A percentile compares a stretch with the other conserved stretches of the same genome.
These are phyloP conservation scores for Nicotiana noctiflora DNA, from an alignment of 257 asterid species.

Conservation along the genomic window DNA sequence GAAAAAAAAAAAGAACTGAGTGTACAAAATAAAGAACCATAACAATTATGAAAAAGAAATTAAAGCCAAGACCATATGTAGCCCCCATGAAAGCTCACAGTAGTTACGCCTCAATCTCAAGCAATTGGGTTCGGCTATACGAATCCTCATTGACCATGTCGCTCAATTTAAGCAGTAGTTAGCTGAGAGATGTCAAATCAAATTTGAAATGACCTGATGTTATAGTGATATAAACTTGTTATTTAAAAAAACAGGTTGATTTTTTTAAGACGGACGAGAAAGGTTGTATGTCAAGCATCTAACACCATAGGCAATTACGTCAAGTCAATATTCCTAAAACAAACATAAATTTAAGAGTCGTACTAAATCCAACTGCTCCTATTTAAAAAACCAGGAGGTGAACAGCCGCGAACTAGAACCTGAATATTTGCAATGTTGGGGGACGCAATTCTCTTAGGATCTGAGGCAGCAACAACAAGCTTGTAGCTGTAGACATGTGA, in stretches of 20 bases:
- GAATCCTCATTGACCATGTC: not conserved
- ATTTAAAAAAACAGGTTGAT: not conserved
- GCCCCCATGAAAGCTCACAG: not conserved
- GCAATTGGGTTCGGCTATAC: too few relatives aligned
- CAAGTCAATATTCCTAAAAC: not conserved
- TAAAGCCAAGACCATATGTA: not conserved
- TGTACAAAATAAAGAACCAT: not conserved
- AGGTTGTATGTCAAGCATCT: not conserved
- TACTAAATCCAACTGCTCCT: not conserved
- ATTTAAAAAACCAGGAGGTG: not conserved
- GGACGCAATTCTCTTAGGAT: constrained; percentile 78
- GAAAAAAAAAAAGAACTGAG: not conserved
- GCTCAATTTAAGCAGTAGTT: not conserved
- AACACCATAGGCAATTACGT: not conserved
- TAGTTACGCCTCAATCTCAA: not conserved
- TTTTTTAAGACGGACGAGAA: not conserved
- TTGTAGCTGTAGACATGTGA: constrained; percentile 54
- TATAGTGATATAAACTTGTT: not conserved
- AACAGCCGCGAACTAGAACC: constrained; percentile 29
- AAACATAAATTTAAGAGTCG: not conserved
- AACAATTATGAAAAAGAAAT: not conserved
- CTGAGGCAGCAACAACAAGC: constrained; percentile 82
- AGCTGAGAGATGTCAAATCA: not conserved
- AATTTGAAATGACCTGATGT: not conserved
- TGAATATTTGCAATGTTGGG: constrained; percentile 79